Base-by-base conservation (phyloP, 2,329 filamentous ascomycete species). In the Botrytis deweyae region DNA sequence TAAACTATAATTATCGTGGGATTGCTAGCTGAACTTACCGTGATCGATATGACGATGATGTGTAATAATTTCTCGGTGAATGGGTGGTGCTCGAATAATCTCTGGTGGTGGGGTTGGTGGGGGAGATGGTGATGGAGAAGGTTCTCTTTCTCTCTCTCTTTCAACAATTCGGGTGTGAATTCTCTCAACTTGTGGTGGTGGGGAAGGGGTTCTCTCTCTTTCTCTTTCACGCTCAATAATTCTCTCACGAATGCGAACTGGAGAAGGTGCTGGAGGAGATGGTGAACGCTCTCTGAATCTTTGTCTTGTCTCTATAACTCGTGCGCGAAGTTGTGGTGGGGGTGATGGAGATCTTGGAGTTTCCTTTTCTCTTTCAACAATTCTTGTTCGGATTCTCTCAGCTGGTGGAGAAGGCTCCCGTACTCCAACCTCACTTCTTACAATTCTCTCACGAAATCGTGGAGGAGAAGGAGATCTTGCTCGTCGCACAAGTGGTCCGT, bases 21-120 rank as follows among this genome's bases (percentile, higher is more conserved):
- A 42, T n/a, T 18, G 42, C 18, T 33, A 29, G 25, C n/a, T 33
- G 58, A 14, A 66, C 89, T 81, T 85, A 93, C 93, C 94, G 83
- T 97, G 93, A 80, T 97, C 93, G 78, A 97, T 92, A 80, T 95
- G 92, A 74, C 91, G 88, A 81, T 96, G 95, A 83, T 81, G 79
- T 66, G 93, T 97, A 77, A 97, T 95, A 74, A 97, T 90, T 81
- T 97, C 93, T 80, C 95, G 90, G 82, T 95, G 93, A 78, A 97
- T 93, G 0, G 91, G 92, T 49, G 94, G 94, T 33, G 91, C 90
- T 61, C 90, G 88, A 78, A 96, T 91, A 63, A 73, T 70, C 72
- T 88, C 87, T 44, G 89, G 90, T 44, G 79, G 75, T 61, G 78
- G 76, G 55, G 71, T 68, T 64, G 65, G 72, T 59, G 76, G 74